Percentiles rank a stretch among this genome's conserved stretches.
These are phyloP conservation scores for Phytophthora hibernalis DNA, from an alignment of 352 stramenopile genomes.

Conservation along the genomic window DNA sequence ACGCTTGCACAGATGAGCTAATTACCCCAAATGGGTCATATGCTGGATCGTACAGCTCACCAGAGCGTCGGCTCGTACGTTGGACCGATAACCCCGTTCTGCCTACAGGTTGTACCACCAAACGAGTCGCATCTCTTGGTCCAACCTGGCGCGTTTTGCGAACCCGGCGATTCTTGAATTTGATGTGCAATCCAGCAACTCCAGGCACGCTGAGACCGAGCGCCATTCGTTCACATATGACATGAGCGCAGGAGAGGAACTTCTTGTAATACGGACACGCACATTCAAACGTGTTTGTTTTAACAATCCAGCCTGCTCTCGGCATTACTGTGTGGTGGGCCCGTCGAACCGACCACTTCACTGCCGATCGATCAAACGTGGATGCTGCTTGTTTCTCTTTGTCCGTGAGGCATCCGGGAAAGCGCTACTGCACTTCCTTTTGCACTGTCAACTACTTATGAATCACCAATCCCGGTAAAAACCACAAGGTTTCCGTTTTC, in stretches of 20 bases:
- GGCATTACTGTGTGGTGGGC: background rate
- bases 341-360: background rate
- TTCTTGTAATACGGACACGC: background rate
- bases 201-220: background rate
- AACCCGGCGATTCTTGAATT: constrained; percentile 3
- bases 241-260: background rate
- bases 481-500: background rate
- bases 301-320: background rate
- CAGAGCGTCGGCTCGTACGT: background rate
- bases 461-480: background rate
- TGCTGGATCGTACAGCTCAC: background rate
- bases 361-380: background rate
- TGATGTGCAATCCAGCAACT: background rate
- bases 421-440: background rate
- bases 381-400: background rate
- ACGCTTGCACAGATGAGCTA: too few relatives aligned
- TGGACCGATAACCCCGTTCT: background rate
- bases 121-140: background rate
- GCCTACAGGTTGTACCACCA: background rate
- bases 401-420: background rate
- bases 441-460: background rate
- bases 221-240: background rate
- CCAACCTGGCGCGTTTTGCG: background rate
- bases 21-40: too few relatives aligned
- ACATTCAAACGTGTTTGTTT: background rate